These are phyloP conservation scores for Epichloe glyceriae DNA, from an alignment of 2,329 filamentous ascomycete genomes.

Conservation along the genomic window DNA sequence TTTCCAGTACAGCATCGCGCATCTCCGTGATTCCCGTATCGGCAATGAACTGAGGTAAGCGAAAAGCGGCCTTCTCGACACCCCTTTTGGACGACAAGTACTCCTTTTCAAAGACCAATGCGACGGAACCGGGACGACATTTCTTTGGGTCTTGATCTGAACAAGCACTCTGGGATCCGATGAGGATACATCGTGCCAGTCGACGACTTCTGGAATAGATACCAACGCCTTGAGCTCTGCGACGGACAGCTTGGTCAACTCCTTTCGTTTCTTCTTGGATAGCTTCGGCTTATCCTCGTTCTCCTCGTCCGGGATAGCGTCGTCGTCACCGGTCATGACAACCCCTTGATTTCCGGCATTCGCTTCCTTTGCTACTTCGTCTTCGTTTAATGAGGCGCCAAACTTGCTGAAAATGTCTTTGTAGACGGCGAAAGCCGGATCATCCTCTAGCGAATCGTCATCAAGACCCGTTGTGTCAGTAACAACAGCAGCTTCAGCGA, in stretches of 20 bases:
- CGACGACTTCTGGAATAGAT: slow-evolving; percentile 81
- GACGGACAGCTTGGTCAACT: slow-evolving; percentile 81
- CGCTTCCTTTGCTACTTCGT: slow-evolving; percentile 49
- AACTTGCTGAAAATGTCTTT: slow-evolving; percentile 75
- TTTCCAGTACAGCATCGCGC: slow-evolving; percentile 91
- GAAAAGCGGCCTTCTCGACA: slow-evolving; percentile 89
- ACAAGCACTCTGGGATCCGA: slow-evolving; percentile 80
- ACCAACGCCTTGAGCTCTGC: slow-evolving; percentile 92
- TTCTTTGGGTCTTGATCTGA: slow-evolving; percentile 88
- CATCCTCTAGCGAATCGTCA: slow-evolving; percentile 50
- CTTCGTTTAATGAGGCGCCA: slow-evolving; percentile 48
- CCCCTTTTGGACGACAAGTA: slow-evolving; percentile 95
- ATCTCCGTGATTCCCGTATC: slow-evolving; percentile 97
- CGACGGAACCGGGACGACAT: slow-evolving; percentile 83
- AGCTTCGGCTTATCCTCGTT: slow-evolving; percentile 55
- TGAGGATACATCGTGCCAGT: slow-evolving; percentile 93
- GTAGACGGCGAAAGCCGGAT: slow-evolving; percentile 74
- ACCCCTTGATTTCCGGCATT: slow-evolving; percentile 68
- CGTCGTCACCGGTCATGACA: slow-evolving; percentile 70
- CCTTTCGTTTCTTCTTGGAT: slow-evolving; percentile 91
- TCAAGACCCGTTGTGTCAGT: slow-evolving; percentile 40
- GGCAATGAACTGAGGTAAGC: slow-evolving; percentile 89
- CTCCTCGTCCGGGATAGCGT: slow-evolving; percentile 77
- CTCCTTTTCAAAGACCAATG: slow-evolving; percentile 97
- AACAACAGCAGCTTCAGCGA: slow-evolving; percentile 20